phyloP scores from a whole-genome alignment of 2,329 filamentous ascomycete species.

The Bipolaris sorokiniana region DNA sequence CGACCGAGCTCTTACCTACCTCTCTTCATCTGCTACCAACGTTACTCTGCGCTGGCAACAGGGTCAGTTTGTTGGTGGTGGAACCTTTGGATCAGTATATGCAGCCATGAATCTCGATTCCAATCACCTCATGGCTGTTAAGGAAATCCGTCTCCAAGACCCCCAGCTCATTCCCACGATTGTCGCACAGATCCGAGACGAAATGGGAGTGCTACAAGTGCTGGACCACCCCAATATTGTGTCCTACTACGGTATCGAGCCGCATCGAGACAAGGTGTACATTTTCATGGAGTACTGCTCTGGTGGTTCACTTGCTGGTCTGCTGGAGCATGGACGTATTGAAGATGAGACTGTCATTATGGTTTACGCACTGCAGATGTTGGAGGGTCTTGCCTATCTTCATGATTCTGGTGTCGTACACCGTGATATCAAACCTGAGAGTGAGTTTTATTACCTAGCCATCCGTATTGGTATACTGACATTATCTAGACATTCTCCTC shows the following conservation, averaged over 20 bases:
- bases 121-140: slow-evolving; percentile 96
- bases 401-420: slow-evolving; percentile 92
- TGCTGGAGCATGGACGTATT: slow-evolving; percentile 94
- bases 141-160: slow-evolving; percentile 96
- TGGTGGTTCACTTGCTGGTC: slow-evolving; percentile 84
- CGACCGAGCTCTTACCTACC: slow-evolving; percentile 89
- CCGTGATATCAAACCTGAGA: slow-evolving; percentile 97
- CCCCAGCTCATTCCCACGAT: slow-evolving; percentile 95
- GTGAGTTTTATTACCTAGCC: slow-evolving; percentile 59
- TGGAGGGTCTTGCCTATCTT: slow-evolving; percentile 92
- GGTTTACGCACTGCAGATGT: slow-evolving; percentile 91
- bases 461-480: background rate
- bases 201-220: slow-evolving; percentile 95
- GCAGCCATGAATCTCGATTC: slow-evolving; percentile 97
- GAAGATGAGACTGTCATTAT: slow-evolving; percentile 98
- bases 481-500: slow-evolving; percentile 75
- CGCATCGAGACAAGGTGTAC: slow-evolving; percentile 98
- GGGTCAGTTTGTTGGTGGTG: slow-evolving; percentile 96
- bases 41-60: slow-evolving; percentile 97
- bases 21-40: slow-evolving; percentile 93
- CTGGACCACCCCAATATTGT: slow-evolving; percentile 98
- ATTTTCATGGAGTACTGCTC: slow-evolving; percentile 99
- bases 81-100: slow-evolving; percentile 97
- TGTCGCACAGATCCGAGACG: slow-evolving; percentile 90
- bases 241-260: slow-evolving; percentile 96